Evolutionary conservation across 345 rosid genomes (phyloP).

Genomic region (Orychophragmus violaceus): DNA sequence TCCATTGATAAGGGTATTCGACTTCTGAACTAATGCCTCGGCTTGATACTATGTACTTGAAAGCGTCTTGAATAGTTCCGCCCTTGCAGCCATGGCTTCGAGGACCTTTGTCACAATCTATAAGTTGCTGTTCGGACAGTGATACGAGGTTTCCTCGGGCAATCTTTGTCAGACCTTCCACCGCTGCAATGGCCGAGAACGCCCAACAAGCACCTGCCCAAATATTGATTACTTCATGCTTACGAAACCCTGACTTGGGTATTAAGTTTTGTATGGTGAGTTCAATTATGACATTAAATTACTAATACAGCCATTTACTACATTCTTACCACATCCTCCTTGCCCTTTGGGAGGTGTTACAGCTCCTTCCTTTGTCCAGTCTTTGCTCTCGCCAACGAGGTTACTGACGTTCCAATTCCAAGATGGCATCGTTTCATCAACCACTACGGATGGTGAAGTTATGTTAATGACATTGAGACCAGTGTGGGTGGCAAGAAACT

Average conservation of each 20-base stretch:
- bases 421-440: conserved; percentile 2
- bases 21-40: conserved; percentile 41
- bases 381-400: conserved; percentile 3
- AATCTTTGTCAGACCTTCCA: conserved; percentile 44
- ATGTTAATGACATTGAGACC: background rate
- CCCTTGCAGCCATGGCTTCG: conserved; percentile 39
- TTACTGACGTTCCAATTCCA: conserved; percentile 23
- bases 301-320: background rate
- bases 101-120: conserved; percentile 42
- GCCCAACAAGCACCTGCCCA: conserved; percentile 58
- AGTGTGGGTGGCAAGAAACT: background rate
- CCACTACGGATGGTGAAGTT: background rate
- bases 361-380: conserved; percentile 37
- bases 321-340: conserved; percentile 32
- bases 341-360: conserved; percentile 35
- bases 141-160: conserved; percentile 36
- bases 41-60: conserved; percentile 32
- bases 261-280: background rate
- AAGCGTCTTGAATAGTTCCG: conserved; percentile 40
- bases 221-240: background rate
- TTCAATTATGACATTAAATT: background rate
- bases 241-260: background rate
- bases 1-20: conserved; percentile 39
- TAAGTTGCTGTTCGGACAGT: conserved; percentile 52
- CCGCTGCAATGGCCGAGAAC: conserved; percentile 50